phyloP scores from a whole-genome alignment of 352 stramenopile genomes.

The Globisporangium yorkense region DNA sequence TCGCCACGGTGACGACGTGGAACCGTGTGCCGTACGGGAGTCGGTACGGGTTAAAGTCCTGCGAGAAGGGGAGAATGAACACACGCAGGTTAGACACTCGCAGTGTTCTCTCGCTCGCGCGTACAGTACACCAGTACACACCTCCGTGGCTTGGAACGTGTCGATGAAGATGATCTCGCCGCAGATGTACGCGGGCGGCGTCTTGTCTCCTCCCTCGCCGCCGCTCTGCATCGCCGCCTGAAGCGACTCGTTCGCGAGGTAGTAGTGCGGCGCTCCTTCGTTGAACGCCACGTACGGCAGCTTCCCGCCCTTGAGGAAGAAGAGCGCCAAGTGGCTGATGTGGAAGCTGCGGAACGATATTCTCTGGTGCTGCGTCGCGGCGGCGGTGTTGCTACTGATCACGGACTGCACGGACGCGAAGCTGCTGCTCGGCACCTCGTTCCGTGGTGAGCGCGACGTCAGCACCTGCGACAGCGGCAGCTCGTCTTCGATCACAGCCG shows the following conservation, averaged over 20 bases:
- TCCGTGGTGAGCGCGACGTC: conserved; percentile 32
- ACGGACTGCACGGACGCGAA: conserved; percentile 8
- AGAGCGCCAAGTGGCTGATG: conserved; percentile 73
- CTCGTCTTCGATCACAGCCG: conserved; percentile 35
- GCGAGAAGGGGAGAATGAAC: neutral
- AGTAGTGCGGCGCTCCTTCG: conserved; percentile 74
- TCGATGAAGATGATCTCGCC: conserved; percentile 85
- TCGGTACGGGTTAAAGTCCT: conserved; percentile 84
- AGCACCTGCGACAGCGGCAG: conserved; percentile 62
- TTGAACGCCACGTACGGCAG: conserved; percentile 81
- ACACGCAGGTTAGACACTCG: neutral
- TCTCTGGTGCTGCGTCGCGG: conserved; percentile 40
- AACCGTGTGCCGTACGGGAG: conserved; percentile 70
- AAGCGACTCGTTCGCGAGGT: conserved; percentile 73
- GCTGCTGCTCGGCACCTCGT: conserved; percentile 12
- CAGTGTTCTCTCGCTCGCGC: no score
- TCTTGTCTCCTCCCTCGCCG: conserved; percentile 33
- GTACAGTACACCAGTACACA: conserved; percentile 12
- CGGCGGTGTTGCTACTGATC: neutral
- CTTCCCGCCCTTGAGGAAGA: conserved; percentile 73
- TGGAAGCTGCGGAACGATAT: conserved; percentile 81
- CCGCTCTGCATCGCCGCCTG: conserved; percentile 54
- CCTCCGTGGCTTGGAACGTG: conserved; percentile 76
- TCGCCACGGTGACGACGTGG: conserved; percentile 73
- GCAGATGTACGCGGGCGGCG: conserved; percentile 67